Base-by-base conservation (phyloP, 2,329 filamentous ascomycete genomes). In the Fusarium solani-melongenae region DNA sequence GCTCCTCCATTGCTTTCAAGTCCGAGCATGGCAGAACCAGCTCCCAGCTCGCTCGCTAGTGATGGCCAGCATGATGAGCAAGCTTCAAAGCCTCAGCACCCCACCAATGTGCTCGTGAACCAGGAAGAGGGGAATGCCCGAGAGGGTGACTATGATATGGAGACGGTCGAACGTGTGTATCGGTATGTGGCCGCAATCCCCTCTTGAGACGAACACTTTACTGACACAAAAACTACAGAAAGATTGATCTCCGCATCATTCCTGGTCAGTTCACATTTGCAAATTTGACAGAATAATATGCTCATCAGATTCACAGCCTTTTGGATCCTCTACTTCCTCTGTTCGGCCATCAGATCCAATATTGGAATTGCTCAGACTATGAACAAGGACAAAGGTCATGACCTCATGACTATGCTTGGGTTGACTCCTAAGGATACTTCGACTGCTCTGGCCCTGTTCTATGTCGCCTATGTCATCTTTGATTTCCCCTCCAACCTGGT, bases 351-450 rank as follows among this genome's bases (percentile, higher is more conserved):
- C 78, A 92, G 94, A 61, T 96, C 94, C 78, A 98, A 97, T 83
- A 94, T 98, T 74, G 94, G 94, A 70, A 91, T 98, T 75, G 93
- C 95, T n/a, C 94, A 98, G 84, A 98, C 95, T 2, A 98, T 98
- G 95, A 98, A 98, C 83, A 83, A 83, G 33, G 83, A 88, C 20
- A 83, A 88, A 46, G 88, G 89, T 36, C 94, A 98, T 80, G 92
- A 96, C 79, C 89, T 98, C n/a, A 89, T 89, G 75, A 89, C 90
- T 3, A 88, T 92, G 39, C 88, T 98, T 59, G 80, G 90, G 68
- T 85, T 97, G 73, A 91, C 90, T 0, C 83, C 92, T 11, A 93
- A 93, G 77, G 92, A 98, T 82, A 91, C 94, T 17, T 97, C 94
- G 0, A 95, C 93, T 0, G 94, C 93, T 57, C 85, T 98, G 41